A percentile compares a stretch with the other conserved stretches of the same genome.
Evolutionary conservation across 331 rosid genomes (phyloP).

Genomic region (Pyrus hybrid): DNA sequence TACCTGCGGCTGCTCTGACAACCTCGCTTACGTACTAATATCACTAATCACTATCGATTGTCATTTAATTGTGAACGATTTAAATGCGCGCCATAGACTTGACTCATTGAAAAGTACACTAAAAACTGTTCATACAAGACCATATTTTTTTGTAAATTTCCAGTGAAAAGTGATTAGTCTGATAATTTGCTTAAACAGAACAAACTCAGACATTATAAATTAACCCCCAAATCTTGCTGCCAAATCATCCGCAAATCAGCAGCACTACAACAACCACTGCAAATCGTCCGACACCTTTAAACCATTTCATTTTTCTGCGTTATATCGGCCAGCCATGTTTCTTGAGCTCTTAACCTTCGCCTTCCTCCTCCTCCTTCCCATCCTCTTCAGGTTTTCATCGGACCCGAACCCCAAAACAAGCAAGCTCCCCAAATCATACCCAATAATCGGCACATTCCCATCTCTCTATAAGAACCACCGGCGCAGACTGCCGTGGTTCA

Average conservation of each 20-base stretch:
- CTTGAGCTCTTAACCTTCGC: not conserved
- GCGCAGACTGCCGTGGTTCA: slow-evolving; percentile 35
- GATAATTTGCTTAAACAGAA: not conserved
- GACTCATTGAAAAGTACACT: too few relatives aligned
- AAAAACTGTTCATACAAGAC: too few relatives aligned
- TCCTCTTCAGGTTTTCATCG: not conserved
- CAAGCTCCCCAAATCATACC: slow-evolving; percentile 30
- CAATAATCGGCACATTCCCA: slow-evolving; percentile 20
- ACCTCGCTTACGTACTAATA: too few relatives aligned
- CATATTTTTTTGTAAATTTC: too few relatives aligned
- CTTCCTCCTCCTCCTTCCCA: not conserved
- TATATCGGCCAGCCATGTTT: slow-evolving; percentile 6
- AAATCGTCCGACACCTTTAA: not conserved
- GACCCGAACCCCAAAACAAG: not conserved
- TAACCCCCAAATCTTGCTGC: not conserved
- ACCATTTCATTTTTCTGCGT: not conserved
- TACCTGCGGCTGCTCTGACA: too few relatives aligned
- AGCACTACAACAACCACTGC: too few relatives aligned
- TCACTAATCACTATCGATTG: too few relatives aligned
- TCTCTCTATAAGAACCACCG: slow-evolving; percentile 3
- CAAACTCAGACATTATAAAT: not conserved
- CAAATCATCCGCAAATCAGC: too few relatives aligned
- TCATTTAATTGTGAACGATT: too few relatives aligned
- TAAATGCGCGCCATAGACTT: too few relatives aligned
- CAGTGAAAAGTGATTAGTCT: not conserved